Evolutionary conservation across 2,329 filamentous ascomycete genomes (phyloP).

Genomic region (Scedosporium apiospermum): DNA sequence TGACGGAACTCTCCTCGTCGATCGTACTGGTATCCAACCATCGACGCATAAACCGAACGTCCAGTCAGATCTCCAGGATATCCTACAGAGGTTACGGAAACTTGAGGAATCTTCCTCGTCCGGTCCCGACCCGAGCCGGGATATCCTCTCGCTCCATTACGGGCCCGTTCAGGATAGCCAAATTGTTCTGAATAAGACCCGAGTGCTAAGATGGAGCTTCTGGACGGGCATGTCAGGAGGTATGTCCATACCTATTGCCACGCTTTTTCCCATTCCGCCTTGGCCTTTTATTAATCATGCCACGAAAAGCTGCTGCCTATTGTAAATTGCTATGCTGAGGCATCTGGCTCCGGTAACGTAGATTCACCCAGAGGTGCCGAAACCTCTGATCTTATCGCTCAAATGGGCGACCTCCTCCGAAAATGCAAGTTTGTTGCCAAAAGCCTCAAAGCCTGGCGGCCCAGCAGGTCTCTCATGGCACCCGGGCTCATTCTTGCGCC

Average conservation of each 20-base stretch:
- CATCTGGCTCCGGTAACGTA: not conserved
- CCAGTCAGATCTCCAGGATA: not conserved
- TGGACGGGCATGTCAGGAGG: conserved; percentile 21
- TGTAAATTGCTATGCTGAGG: not conserved
- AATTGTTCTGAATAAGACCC: conserved; percentile 24
- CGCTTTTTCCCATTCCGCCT: too few species aligned
- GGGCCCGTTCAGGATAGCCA: conserved; percentile 16
- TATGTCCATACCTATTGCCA: conserved; percentile 8
- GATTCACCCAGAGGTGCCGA: conserved; percentile 10
- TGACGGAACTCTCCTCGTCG: too few species aligned
- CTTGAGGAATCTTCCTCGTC: not conserved
- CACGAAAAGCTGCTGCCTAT: not conserved
- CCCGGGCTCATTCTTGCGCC: conserved; percentile 14
- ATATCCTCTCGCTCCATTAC: conserved; percentile 15
- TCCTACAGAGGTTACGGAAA: not conserved
- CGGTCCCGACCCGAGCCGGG: conserved; percentile 5
- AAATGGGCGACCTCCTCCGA: conserved; percentile 19
- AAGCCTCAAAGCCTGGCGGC: conserved; percentile 21
- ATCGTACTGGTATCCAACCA: not conserved
- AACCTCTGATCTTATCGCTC: conserved; percentile 13
- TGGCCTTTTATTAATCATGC: not conserved
- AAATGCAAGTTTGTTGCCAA: conserved; percentile 24
- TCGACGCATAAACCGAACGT: not conserved
- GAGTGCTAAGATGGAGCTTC: conserved; percentile 21
- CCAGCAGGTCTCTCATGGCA: conserved; percentile 18